These are phyloP conservation scores for Calonectria montana DNA, from an alignment of 2,329 filamentous ascomycete genomes.

Conservation along the genomic window DNA sequence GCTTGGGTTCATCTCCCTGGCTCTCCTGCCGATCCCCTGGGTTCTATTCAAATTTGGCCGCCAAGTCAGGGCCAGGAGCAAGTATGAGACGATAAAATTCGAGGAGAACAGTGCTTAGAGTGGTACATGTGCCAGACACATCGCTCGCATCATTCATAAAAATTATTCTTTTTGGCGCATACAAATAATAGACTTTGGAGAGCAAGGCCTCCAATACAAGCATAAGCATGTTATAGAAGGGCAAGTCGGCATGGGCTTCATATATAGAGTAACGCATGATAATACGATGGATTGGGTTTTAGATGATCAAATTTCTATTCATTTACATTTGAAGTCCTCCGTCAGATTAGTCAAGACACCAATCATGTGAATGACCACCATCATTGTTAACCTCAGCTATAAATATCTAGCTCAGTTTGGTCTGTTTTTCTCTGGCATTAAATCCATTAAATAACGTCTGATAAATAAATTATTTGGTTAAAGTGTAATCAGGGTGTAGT, in stretches of 20 bases:
- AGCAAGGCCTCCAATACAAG: background rate
- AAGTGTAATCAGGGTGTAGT: constrained; percentile 46
- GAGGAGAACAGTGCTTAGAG: background rate
- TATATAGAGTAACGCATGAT: background rate
- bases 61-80: constrained; percentile 35
- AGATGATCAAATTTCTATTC: background rate
- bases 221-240: background rate
- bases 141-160: too few species aligned
- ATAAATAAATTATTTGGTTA: constrained; percentile 2
- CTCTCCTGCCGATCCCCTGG: constrained; percentile 64
- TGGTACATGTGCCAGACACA: background rate
- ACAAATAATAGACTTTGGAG: background rate
- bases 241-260: background rate
- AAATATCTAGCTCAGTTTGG: background rate
- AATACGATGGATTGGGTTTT: background rate
- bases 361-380: background rate
- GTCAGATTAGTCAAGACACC: too few species aligned
- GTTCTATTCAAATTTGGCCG: constrained; percentile 62
- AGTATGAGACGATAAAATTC: constrained; percentile 50
- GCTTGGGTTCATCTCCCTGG: constrained; percentile 59
- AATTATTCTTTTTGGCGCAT: background rate
- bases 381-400: too few species aligned
- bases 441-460: background rate
- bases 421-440: background rate
- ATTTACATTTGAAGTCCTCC: background rate